Base-by-base conservation (phyloP, 257 asterid genomes). In the Lithospermum erythrorhizon region DNA sequence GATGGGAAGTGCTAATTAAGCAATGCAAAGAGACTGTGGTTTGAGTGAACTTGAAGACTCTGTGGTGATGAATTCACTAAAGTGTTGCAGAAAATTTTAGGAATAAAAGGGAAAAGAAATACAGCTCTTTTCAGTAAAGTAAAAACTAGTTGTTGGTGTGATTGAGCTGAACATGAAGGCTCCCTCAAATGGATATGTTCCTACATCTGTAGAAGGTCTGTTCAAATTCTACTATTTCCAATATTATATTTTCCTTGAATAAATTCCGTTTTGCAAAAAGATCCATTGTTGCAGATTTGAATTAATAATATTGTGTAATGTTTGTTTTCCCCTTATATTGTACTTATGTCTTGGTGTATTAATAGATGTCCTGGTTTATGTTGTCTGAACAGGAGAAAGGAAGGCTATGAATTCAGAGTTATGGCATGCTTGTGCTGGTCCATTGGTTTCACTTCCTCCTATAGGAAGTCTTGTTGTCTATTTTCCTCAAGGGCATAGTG, bases 361-460 rank as follows among this genome's bases (percentile, higher is more conserved):
- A 1, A n/a, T 20, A 53, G 23, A 25, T 21, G 59, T 56, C 8
- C 24, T 24, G 27, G 49, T 25, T 62, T 65, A 66, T 21, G 52
- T 59, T 21, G 52, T 59, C 55, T 32, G 30, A 56, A 53, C 82
- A 85, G 96, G 94, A 24, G 95, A 82, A 64, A 75, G 83, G 64
- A 91, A 81, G 82, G 73, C 78, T 74, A 87, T 87, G 27, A 82
- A 87, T 80, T 91, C 98, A 14, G 96, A 91, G 79, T 71, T 91
- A 77, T 91, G 98, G 98, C 96, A 91, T 68, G 98, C 98, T 62
- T 91, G 98, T 73, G 98, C 98, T 20, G 98, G 98, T 49, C 96
- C 98, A 2, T 75, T 91, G 81, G 95, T 88, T 73, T 81, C 90
- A 21, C 67, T 88, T 83, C 98, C 98, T 53, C 96, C 90, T n/a